Base-by-base conservation (phyloP, 495 filamentous ascomycete genomes). In the Venustampulla echinocandica region DNA sequence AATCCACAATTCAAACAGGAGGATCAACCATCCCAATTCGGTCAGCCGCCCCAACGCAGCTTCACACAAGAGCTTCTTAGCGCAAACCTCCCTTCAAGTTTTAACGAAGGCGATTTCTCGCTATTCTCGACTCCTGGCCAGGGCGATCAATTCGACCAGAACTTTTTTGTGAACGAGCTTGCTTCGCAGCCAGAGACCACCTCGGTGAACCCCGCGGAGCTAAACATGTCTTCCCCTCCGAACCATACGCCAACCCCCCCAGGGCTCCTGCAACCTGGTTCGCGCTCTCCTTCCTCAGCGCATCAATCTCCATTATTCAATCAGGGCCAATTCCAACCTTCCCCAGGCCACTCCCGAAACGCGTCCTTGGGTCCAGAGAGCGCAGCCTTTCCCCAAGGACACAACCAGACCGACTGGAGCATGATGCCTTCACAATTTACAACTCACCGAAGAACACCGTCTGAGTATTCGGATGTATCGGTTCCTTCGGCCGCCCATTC, bases 401-500 rank as follows among this genome's bases (percentile, higher is more conserved):
- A 82, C 47, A 42, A 73, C 24, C 59, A 66, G 35, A 54, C 56
- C 35, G 83, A 88, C 43, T 90, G 86, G 86, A 74, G 69, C 45
- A 69, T 73, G 27, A 78, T 87, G 61, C 71, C 77, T 44, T 67
- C 67, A 34, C 79, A 81, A 54, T 96, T 93, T 56, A 78, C 83
- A 45, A 67, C 69, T 4, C 89, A 96, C 61, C 77, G 89, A 44
- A 75, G 88, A 58, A 77, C 83, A 27, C 85, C 90, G 1, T 96
- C 90, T 5, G 92, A 96, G 60, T 85, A 84, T 54, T 96, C 90
- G 4, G 92, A 96, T 54, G 74, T 85, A 5, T 94, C 87, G 9
- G 70, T 69, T 10, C 90, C 85, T 13, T 93, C 88, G 15, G 83
- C 77, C 0, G 76, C 81, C 7, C 79, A 80, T 23, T 96, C 90